These are phyloP conservation scores for Apiotrichum sp. DNA, from an alignment of 1,284 basidiomycete species.

Conservation along the genomic window DNA sequence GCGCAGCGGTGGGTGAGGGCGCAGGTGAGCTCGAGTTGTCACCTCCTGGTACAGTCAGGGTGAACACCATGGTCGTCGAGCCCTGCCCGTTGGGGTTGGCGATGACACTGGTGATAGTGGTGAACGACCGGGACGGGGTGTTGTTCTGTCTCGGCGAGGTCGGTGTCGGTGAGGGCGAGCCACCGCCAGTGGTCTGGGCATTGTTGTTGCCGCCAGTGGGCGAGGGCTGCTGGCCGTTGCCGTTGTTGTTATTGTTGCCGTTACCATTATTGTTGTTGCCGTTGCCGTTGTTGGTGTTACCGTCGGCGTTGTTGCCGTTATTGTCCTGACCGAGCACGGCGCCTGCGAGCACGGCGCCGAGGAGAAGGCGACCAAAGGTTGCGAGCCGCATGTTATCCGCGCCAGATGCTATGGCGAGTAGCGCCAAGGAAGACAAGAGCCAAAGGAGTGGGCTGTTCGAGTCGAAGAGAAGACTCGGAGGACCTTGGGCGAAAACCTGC, in stretches of 20 bases:
- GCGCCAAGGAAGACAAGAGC: neutral
- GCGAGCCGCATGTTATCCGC: slow-evolving; percentile 5
- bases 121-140: neutral
- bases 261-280: neutral
- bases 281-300: neutral
- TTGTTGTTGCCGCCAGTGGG: neutral
- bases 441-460: too few relatives aligned
- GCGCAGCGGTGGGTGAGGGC: neutral
- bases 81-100: slow-evolving; percentile 15
- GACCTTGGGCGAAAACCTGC: too few relatives aligned
- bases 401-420: neutral
- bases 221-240: neutral
- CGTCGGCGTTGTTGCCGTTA: neutral
- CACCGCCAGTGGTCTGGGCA: too few relatives aligned
- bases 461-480: too few relatives aligned
- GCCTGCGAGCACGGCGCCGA: neutral
- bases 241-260: too few relatives aligned
- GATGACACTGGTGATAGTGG: slow-evolving; percentile 35
- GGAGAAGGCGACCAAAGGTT: neutral
- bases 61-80: slow-evolving; percentile 7
- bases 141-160: neutral
- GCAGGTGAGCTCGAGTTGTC: too few relatives aligned
- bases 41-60: slow-evolving; percentile 21
- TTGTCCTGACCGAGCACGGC: slow-evolving; percentile 7
- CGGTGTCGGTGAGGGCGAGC: neutral